Percentiles rank a stretch among this genome's conserved stretches.
Evolutionary conservation across 1,284 basidiomycete genomes (phyloP).

Genomic region (Ustilago hordei): DNA sequence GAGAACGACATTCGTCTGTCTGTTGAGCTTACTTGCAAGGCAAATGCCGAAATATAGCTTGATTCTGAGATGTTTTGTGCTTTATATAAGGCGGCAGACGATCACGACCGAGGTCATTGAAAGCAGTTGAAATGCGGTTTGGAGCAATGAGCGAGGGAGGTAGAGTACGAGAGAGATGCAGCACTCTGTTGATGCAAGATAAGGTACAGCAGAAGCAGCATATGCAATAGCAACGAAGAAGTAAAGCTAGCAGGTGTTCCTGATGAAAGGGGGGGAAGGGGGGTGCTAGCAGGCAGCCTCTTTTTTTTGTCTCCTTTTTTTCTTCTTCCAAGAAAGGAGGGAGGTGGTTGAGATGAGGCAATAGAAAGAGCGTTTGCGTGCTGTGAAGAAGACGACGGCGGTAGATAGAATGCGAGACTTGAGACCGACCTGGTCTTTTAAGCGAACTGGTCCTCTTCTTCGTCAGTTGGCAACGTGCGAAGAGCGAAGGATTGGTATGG

Average conservation of each 20-base stretch:
- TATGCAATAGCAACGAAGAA: not conserved
- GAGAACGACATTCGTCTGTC: constrained; percentile 13
- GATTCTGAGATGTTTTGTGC: not conserved
- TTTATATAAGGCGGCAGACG: not conserved
- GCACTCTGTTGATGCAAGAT: constrained; percentile 5
- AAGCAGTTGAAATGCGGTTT: not conserved
- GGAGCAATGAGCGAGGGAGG: not conserved
- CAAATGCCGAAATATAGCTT: too few relatives aligned
- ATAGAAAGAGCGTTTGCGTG: not conserved
- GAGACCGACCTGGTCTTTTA: not conserved
- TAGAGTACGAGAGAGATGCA: constrained; percentile 7
- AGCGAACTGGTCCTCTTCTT: too few relatives aligned
- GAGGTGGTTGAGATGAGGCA: not conserved
- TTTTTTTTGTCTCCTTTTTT: too few relatives aligned
- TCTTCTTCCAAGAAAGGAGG: not conserved
- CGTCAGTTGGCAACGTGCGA: not conserved
- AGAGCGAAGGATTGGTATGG: not conserved
- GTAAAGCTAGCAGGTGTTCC: not conserved
- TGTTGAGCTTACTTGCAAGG: not conserved
- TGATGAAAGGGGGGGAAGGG: not conserved
- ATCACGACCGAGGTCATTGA: not conserved
- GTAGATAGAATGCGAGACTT: not conserved
- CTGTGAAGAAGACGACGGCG: not conserved
- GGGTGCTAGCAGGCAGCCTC: not conserved
- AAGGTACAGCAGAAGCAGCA: constrained; percentile 6